These are phyloP conservation scores for Suillus spraguei DNA, from an alignment of 768 basidiomycete species.

Conservation along the genomic window DNA sequence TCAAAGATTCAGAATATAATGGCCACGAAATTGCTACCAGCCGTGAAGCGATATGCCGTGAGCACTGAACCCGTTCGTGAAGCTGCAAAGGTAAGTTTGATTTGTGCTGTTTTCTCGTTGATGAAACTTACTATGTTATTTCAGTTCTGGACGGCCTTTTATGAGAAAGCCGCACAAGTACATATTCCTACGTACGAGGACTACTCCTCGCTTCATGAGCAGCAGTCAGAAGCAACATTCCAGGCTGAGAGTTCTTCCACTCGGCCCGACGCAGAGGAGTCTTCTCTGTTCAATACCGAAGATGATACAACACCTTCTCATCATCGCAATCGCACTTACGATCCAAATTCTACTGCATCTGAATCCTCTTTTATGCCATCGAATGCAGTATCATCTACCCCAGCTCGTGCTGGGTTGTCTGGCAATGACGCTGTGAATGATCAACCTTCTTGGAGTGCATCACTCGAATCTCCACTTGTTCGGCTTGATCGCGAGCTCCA, in stretches of 20 bases:
- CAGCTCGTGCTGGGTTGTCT: conserved; percentile 44
- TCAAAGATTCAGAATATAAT: conserved; percentile 86
- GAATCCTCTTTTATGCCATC: conserved; percentile 78
- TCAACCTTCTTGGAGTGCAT: conserved; percentile 70
- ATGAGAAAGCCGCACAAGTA: conserved; percentile 90
- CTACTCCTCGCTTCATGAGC: conserved; percentile 57
- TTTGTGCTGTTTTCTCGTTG: not conserved
- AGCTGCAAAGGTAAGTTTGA: conserved; percentile 74
- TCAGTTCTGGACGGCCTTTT: conserved; percentile 97
- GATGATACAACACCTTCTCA: conserved; percentile 17
- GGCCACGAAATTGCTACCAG: conserved; percentile 78
- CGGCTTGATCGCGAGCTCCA: conserved; percentile 65
- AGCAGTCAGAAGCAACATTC: conserved; percentile 39
- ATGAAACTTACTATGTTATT: not conserved
- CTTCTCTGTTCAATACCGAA: conserved; percentile 18
- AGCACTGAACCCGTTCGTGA: conserved; percentile 88
- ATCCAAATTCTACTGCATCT: conserved; percentile 50
- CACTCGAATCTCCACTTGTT: conserved; percentile 74
- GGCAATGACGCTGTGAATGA: conserved; percentile 46
- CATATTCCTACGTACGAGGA: conserved; percentile 78
- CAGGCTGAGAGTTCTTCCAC: conserved; percentile 14
- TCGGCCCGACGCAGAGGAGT: conserved; percentile 18
- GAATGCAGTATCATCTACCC: conserved; percentile 79
- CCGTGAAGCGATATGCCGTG: conserved; percentile 87
- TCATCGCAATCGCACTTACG: conserved; percentile 25